Evolutionary conservation across 2,329 filamentous ascomycete species (phyloP).

Genomic region (Gaeumannomyces tritici): DNA sequence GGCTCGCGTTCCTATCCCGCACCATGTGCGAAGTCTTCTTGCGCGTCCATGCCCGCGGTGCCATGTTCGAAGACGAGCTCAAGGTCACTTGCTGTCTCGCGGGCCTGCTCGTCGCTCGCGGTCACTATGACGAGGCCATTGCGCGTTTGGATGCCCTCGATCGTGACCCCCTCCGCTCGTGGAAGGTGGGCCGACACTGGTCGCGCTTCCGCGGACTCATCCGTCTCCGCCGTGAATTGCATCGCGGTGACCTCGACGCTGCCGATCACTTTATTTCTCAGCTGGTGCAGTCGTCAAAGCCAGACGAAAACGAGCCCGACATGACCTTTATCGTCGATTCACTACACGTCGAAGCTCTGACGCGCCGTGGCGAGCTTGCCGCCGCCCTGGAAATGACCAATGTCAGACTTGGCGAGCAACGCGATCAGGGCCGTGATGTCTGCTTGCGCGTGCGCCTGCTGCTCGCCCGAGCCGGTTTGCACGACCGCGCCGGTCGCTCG

Average conservation of each 20-base stretch:
- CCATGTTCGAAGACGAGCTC: slow-evolving; percentile 65
- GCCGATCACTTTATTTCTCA: slow-evolving; percentile 3
- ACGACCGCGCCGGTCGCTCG: slow-evolving; percentile 57
- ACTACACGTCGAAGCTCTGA: slow-evolving; percentile 41
- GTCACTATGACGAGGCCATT: slow-evolving; percentile 62
- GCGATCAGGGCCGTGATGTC: slow-evolving; percentile 26
- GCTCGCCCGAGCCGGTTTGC: slow-evolving; percentile 61
- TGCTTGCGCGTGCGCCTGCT: slow-evolving; percentile 62
- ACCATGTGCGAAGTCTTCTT: slow-evolving; percentile 65
- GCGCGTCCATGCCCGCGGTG: slow-evolving; percentile 53
- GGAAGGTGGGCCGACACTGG: slow-evolving; percentile 4
- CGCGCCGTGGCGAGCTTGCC: slow-evolving; percentile 35
- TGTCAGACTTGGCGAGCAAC: slow-evolving; percentile 24
- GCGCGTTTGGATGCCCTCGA: slow-evolving; percentile 38
- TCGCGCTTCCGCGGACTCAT: slow-evolving; percentile 3
- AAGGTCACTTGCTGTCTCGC: slow-evolving; percentile 65
- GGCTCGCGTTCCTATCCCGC: slow-evolving; percentile 44
- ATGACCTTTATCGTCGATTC: slow-evolving; percentile 40
- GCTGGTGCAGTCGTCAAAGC: not conserved
- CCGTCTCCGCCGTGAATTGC: slow-evolving; percentile 3
- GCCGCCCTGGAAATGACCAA: slow-evolving; percentile 39
- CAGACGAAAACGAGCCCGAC: slow-evolving; percentile 41
- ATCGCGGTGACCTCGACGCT: not conserved
- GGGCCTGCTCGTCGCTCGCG: slow-evolving; percentile 54
- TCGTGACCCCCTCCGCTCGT: slow-evolving; percentile 6